phyloP scores from a whole-genome alignment of 768 basidiomycete genomes.

The Clitopilus passeckerianus region DNA sequence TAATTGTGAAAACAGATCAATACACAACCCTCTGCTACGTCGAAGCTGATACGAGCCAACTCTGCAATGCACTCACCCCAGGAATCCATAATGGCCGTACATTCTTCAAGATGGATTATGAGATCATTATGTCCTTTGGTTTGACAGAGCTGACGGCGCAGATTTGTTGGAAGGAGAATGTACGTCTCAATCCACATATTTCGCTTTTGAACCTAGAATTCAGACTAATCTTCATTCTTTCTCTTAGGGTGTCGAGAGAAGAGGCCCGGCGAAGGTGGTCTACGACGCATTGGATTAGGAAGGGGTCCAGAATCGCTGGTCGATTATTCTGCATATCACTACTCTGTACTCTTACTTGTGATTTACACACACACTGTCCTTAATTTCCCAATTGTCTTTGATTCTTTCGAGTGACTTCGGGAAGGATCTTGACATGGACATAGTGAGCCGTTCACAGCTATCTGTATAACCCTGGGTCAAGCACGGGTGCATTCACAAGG shows the following conservation, averaged over 20 bases:
- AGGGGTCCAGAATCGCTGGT: not conserved
- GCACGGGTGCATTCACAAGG: not conserved
- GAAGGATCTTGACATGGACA: not conserved
- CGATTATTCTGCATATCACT: not conserved
- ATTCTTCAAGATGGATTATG: slow-evolving; percentile 26
- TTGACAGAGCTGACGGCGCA: slow-evolving; percentile 49
- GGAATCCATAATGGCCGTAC: not conserved
- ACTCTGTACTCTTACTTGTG: not conserved
- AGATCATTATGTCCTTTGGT: slow-evolving; percentile 47
- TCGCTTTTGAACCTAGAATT: too few species aligned
- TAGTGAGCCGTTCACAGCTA: not conserved
- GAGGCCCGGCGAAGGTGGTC: slow-evolving; percentile 2
- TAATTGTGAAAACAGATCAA: slow-evolving; percentile 6
- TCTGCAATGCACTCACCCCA: slow-evolving; percentile 6
- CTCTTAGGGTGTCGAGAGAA: slow-evolving; percentile 28
- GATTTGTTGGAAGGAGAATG: slow-evolving; percentile 45
- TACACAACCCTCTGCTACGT: slow-evolving; percentile 18
- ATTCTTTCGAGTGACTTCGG: not conserved
- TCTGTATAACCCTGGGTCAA: not conserved
- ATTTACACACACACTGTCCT: not conserved
- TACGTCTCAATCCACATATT: slow-evolving; percentile 19
- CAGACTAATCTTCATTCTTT: not conserved
- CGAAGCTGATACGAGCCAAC: slow-evolving; percentile 13
- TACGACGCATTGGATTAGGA: slow-evolving; percentile 1
- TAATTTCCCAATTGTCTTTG: not conserved